phyloP scores from a whole-genome alignment of 73 alveolate species.

The Paraurostyla sp. region DNA sequence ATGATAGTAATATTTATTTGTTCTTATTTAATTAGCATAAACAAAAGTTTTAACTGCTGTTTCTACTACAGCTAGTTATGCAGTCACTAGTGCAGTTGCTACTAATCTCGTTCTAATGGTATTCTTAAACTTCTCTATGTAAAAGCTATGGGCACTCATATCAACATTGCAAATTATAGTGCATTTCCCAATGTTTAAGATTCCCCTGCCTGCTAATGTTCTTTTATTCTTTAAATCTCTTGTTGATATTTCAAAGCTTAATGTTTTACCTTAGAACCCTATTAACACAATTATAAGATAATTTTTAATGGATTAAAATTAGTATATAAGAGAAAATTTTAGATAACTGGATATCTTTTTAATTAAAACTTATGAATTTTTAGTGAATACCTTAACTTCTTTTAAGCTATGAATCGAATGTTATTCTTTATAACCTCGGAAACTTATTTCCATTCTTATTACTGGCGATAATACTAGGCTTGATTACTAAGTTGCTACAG shows the following conservation, averaged over 20 bases:
- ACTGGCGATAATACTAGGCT: too few species aligned
- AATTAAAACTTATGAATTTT: too few species aligned
- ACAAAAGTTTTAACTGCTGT: not conserved
- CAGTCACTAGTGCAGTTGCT: constrained; percentile 2
- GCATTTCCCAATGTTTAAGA: not conserved
- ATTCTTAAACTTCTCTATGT: not conserved
- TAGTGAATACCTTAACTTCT: too few species aligned
- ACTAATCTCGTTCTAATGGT: not conserved
- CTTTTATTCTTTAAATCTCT: not conserved
- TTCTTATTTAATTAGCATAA: not conserved
- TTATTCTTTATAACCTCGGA: too few species aligned
- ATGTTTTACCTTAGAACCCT: not conserved
- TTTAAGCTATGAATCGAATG: too few species aligned
- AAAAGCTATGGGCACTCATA: constrained; percentile 29
- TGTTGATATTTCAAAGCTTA: not conserved
- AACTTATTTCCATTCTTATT: too few species aligned
- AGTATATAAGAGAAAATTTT: not conserved
- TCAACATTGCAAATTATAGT: constrained; percentile 11
- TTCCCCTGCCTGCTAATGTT: constrained; percentile 17
- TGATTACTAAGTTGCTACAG: too few species aligned
- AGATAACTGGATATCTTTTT: not conserved
- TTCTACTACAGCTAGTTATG: not conserved
- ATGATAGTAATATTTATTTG: not conserved
- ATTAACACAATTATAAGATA: not conserved
- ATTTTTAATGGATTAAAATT: not conserved